Evolutionary conservation across 495 filamentous ascomycete species (phyloP), one percentile per base, ranked within the genome.

Genomic region (Hypoxylon crocopeplum): DNA sequence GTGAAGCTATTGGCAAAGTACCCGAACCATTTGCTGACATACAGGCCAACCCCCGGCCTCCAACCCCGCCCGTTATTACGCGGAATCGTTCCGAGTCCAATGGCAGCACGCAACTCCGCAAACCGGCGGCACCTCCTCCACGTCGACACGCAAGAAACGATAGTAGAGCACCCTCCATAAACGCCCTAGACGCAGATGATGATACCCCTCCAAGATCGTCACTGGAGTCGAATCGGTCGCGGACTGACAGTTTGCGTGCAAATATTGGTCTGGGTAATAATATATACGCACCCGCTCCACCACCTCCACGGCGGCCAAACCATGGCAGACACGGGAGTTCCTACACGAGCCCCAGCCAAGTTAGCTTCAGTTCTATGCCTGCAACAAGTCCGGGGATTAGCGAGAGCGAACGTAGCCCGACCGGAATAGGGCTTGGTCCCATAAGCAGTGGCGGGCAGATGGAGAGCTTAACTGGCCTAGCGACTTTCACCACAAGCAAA

Each of bases 71-170:
- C 17, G 65, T 68, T 22, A 69, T 62, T 15, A 66, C 72, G 4
- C 67, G 69, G 10, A 73, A 64, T 44, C 62, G 62, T 6, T 75
- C 72, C 16, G 61, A 25, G 13, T 68, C 68, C 7, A 63, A 70
- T 12, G 66, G 64, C 15, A 70, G 27, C 66, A 73, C 51, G 30
- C 70, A 53, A 60, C 51, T 30, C 52, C 42, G 44, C 32, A 79
- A 77, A 50, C 75, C 80, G 1, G 70, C 69, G 4, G 79, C 80
- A 7, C 78, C 79, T 6, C 80, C 82, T 2, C 76, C 79, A 21
- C 72, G 80, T 4, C 72, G 77, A 29, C 77, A 82, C 30, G 69
- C 67, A 7, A 69, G 73, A 25, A 70, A 63, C 17, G 75, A 80
- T 34, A 75, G 70, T 53, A 74, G 61, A 55, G 53, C 63, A 3